Evolutionary conservation across 2,329 filamentous ascomycete genomes (phyloP).

Genomic region (Lachnellula cervina): DNA sequence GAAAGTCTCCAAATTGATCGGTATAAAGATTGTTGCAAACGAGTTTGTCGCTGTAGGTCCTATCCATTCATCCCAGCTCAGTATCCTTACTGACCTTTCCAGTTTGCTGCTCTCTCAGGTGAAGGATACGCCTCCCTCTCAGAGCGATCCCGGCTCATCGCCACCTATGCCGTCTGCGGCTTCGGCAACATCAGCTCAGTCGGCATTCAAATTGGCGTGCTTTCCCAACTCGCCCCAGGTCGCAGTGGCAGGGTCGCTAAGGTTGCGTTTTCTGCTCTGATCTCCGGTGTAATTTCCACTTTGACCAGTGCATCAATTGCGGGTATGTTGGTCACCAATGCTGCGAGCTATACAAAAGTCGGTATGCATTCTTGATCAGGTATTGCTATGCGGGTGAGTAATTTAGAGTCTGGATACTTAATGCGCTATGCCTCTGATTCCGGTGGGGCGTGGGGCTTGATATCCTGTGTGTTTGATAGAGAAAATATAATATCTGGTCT

Average conservation of each 20-base stretch:
- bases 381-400: too few relatives aligned
- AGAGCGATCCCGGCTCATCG: conserved; percentile 71
- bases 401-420: too few relatives aligned
- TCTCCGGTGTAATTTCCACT: conserved; percentile 74
- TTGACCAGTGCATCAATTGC: conserved; percentile 74
- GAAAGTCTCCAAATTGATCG: conserved; percentile 73
- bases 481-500: too few relatives aligned
- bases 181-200: conserved; percentile 85
- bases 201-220: conserved; percentile 84
- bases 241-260: conserved; percentile 70
- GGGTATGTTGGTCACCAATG: conserved; percentile 64
- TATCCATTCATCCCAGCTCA: background rate
- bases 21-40: conserved; percentile 73
- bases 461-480: too few relatives aligned
- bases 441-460: too few relatives aligned
- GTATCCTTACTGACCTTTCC: background rate
- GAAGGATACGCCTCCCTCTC: conserved; percentile 54
- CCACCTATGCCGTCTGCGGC: conserved; percentile 77
- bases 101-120: conserved; percentile 42
- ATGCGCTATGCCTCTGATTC: too few relatives aligned
- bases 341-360: conserved; percentile 28
- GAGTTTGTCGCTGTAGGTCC: conserved; percentile 27
- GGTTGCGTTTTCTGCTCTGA: conserved; percentile 70
- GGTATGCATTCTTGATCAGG: background rate
- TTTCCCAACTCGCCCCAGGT: conserved; percentile 72